Evolutionary conservation across 345 rosid genomes (phyloP).

Genomic region (Eucalyptus dawsonii): DNA sequence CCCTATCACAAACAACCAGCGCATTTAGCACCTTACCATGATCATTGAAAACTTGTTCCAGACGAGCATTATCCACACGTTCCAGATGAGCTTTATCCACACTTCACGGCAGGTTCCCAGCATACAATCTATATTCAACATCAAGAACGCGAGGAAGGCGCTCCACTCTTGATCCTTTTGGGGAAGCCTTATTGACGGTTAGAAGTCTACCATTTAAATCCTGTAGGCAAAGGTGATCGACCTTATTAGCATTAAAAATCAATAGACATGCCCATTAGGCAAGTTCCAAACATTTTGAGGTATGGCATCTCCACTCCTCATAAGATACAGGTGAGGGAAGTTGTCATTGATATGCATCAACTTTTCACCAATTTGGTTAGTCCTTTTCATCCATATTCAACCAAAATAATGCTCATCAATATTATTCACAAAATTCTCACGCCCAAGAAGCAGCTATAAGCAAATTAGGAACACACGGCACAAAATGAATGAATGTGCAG

Average conservation of each 20-base stretch:
- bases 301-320: not conserved
- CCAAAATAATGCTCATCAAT: not conserved
- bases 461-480: not conserved
- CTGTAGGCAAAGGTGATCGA: constrained; percentile 5
- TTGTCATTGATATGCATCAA: not conserved
- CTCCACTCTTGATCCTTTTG: constrained; percentile 59
- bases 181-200: constrained; percentile 83
- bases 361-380: not conserved
- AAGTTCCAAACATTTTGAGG: not conserved
- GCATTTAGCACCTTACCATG: constrained; percentile 79
- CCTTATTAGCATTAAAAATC: not conserved
- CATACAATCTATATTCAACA: constrained; percentile 47
- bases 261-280: not conserved
- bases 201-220: constrained; percentile 56
- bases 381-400: not conserved
- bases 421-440: not conserved
- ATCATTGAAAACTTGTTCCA: constrained; percentile 71
- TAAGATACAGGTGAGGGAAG: not conserved
- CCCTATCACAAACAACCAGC: constrained; percentile 65
- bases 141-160: constrained; percentile 46
- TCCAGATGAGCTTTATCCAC: constrained; percentile 62
- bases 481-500: not conserved
- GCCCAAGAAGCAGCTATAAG: not conserved
- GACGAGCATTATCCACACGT: constrained; percentile 55
- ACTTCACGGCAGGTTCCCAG: constrained; percentile 81